Evolutionary conservation across 1,284 basidiomycete genomes (phyloP).

Genomic region (Malassezia sympodialis): DNA sequence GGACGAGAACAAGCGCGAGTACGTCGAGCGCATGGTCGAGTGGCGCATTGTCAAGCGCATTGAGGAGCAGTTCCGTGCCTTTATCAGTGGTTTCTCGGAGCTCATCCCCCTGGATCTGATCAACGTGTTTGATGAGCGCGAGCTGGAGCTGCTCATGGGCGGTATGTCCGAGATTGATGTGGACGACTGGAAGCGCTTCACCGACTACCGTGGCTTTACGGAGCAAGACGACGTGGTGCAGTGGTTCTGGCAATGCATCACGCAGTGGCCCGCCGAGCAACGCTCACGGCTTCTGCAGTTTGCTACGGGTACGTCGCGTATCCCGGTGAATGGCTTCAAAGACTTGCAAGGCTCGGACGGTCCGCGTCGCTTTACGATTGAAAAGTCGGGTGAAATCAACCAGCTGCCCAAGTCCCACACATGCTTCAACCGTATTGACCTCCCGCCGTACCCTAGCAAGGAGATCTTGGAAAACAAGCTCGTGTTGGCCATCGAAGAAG

Average conservation of each 20-base stretch:
- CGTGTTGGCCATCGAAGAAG: conserved; percentile 43
- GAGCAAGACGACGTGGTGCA: conserved; percentile 63
- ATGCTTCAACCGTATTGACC: conserved; percentile 48
- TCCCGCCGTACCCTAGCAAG: conserved; percentile 43
- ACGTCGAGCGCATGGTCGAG: conserved; percentile 84
- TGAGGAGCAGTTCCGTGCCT: conserved; percentile 87
- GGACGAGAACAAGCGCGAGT: conserved; percentile 97
- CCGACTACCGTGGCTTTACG: conserved; percentile 56
- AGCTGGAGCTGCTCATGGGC: conserved; percentile 81
- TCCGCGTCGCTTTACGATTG: conserved; percentile 53
- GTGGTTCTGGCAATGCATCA: conserved; percentile 99
- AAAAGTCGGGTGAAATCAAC: conserved; percentile 44
- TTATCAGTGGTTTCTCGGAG: conserved; percentile 90
- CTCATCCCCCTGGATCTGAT: conserved; percentile 88
- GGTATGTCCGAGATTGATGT: conserved; percentile 96
- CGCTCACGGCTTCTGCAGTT: conserved; percentile 85
- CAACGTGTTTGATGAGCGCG: conserved; percentile 95
- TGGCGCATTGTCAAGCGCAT: conserved; percentile 87
- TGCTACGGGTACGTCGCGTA: conserved; percentile 89
- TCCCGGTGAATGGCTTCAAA: conserved; percentile 98
- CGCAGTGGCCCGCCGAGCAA: conserved; percentile 88
- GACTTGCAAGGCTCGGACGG: conserved; percentile 96
- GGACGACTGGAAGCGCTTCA: conserved; percentile 58
- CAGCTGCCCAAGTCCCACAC: conserved; percentile 47
- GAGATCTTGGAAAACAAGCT: conserved; percentile 45